phyloP scores from a whole-genome alignment of 768 basidiomycete species.

The Xanthoconium purpureum region DNA sequence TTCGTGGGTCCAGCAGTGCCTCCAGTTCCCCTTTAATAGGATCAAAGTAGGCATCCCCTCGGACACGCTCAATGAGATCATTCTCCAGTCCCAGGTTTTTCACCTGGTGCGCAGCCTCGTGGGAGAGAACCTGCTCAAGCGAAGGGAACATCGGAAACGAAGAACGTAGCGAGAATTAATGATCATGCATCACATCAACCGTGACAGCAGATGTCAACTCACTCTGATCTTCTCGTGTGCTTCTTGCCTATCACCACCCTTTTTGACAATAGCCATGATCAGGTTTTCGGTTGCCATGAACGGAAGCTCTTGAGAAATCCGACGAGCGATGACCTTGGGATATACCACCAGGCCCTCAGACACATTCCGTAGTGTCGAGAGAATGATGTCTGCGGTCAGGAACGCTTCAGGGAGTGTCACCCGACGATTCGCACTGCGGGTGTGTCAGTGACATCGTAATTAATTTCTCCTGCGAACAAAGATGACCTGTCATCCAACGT shows the following conservation, averaged over 20 bases:
- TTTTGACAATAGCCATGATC: constrained; percentile 98
- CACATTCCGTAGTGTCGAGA: constrained; percentile 94
- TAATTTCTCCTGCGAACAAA: not conserved
- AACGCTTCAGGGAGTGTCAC: constrained; percentile 97
- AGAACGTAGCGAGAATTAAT: constrained; percentile 7
- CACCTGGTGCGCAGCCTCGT: constrained; percentile 91
- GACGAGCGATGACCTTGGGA: constrained; percentile 89
- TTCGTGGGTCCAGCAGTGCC: constrained; percentile 73
- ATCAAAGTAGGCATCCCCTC: constrained; percentile 80
- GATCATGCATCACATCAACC: constrained; percentile 14
- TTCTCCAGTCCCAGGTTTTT: constrained; percentile 94
- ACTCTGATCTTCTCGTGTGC: constrained; percentile 95
- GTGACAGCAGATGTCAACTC: constrained; percentile 21
- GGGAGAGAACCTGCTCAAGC: constrained; percentile 73
- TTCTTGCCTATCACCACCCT: constrained; percentile 92
- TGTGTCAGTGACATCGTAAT: constrained; percentile 5
- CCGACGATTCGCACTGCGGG: constrained; percentile 83
- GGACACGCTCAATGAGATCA: constrained; percentile 89
- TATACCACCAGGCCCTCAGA: constrained; percentile 99
- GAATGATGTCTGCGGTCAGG: constrained; percentile 93
- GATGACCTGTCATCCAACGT: constrained; percentile 90
- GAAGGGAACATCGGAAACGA: constrained; percentile 2
- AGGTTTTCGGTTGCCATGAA: constrained; percentile 99
- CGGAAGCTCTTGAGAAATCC: constrained; percentile 91
- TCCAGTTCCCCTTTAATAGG: constrained; percentile 82